Evolutionary conservation across 495 filamentous ascomycete genomes (phyloP), one percentile per base, ranked within the genome.

Genomic region (Trichoderma orchidacearum): DNA sequence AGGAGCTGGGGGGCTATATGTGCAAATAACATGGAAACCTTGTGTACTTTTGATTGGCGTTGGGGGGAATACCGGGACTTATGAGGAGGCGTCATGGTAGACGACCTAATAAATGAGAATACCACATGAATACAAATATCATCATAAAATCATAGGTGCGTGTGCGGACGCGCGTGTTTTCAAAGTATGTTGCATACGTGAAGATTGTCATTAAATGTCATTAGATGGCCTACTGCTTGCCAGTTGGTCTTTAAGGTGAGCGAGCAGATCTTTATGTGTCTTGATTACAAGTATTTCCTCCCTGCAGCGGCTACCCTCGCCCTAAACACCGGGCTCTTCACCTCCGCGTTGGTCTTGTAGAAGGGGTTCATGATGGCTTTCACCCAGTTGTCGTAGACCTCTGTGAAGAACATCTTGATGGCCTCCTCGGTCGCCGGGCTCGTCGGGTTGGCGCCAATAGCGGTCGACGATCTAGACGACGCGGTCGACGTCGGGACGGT

Each of bases 351-450:
- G 50, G 83, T 77, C 54, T 78, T 72, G 70, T 94, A 95, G 70
- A 98, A 98, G 31, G 93, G 93, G 67, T 81, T 95, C 93, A 98
- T 96, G 35, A 90, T 80, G n/a, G 89, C 86, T 78, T 98, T 98
- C 48, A 95, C 78, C 80, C 92, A 98, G 57, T 78, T 84, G 69
- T 97, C 93, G 68, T 95, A 96, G 12, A 95, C 86, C 66, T 98
- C 93, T 5, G 74, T 75, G 73, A 98, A 94, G 72, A 98, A 98
- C 69, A 86, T 85, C 63, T 88, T 79, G 58, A 97, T 85, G 0
- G 93, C 92, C 68, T 98, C 93, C 71, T 98, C 93, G 5, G 90
- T 90, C 70, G 90, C 88, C 29, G 89, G 82, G 30, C 80, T 80
- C 0, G 85, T 91, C 2, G 90, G 90, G 66, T 93, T 95, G 50